Base-by-base conservation (phyloP, 1,284 basidiomycete species). In the Malassezia arunalokei region DNA sequence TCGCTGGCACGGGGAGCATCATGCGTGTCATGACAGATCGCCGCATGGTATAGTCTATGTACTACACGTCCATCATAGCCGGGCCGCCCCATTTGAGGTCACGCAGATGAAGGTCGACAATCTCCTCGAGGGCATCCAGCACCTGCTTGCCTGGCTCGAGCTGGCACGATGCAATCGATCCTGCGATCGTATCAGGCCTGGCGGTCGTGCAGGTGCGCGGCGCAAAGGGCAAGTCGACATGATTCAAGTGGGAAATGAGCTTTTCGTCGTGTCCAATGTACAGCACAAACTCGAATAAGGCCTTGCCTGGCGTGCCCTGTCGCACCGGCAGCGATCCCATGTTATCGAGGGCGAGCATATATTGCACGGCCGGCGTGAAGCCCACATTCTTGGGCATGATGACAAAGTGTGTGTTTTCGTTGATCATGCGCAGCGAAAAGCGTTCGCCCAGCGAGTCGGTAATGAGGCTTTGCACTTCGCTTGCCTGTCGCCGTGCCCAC, bases 1-100 rank as follows among this genome's bases (percentile, higher is more conserved):
- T 85, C 29, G 90, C 90, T 6, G 92, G 94, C 14, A 89, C 87
- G 2, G 94, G 92, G 7, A 92, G 87, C 75, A 96, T 98, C 73
- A 89, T 95, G 58, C 79, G 91, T 66, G 89, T 91, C 56, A 95
- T 98, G 91, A 89, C 90, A 35, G 92, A 98, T 76, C 82, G 88
- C 60, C 80, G 84, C 67, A 79, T 79, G 56, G 83, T 92, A 30
- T 49, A 49, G 42, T 6, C 33, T 35, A 35, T 15, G 11, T 20
- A 14, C 27, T 50, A 59, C 33, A 59, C 47, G 43, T 59, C 58
- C 28, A 48, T 17, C 51, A 50, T 57, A 5, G 40, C 55, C 11
- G 55, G 55, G 0, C 51, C 53, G 20, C 58, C 59, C 66, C 66
- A 69, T 46, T 58, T 59, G 14, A 63, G 46, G 48, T 69, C 66